Conservation (phyloP, 331 rosid species). For the Acacia concinna region DNA sequence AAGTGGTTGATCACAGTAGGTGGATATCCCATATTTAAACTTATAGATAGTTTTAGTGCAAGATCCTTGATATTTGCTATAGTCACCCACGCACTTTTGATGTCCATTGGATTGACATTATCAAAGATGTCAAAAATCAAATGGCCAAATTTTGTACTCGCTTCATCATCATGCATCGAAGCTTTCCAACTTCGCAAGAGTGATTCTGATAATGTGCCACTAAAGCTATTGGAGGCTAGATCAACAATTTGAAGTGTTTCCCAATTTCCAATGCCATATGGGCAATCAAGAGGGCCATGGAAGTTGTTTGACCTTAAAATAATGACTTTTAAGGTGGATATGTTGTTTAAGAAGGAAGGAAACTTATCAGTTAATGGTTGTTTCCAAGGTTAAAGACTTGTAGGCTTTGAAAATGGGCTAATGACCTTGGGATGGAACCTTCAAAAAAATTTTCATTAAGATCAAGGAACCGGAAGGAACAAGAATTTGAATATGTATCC, state of each 20-base stretch:
- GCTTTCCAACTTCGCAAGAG: slow-evolving; percentile 26
- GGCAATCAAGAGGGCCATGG: neutral
- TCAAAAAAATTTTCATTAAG: slow-evolving; percentile 26
- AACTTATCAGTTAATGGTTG: slow-evolving; percentile 13
- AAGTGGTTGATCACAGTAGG: neutral
- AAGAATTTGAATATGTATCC: neutral
- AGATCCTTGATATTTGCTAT: neutral
- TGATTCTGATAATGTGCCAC: neutral
- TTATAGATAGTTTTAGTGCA: neutral
- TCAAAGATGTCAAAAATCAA: neutral
- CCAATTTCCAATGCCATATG: neutral
- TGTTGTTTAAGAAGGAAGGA: neutral
- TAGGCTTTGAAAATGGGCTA: neutral
- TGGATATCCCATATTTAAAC: neutral
- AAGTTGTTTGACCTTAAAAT: neutral
- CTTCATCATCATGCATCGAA: slow-evolving; percentile 16
- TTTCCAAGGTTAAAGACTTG: neutral
- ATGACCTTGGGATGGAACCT: slow-evolving; percentile 33
- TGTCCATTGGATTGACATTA: neutral
- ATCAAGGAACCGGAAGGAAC: slow-evolving; percentile 22
- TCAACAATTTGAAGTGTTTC: neutral
- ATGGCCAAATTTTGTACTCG: neutral
- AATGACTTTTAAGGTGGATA: neutral
- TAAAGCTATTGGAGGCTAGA: slow-evolving; percentile 8
- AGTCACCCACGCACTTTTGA: neutral